A percentile compares a stretch with the other conserved stretches of the same genome.
Conservation (phyloP, 1,139 yeast genomes). For the Pichia sp. region DNA sequence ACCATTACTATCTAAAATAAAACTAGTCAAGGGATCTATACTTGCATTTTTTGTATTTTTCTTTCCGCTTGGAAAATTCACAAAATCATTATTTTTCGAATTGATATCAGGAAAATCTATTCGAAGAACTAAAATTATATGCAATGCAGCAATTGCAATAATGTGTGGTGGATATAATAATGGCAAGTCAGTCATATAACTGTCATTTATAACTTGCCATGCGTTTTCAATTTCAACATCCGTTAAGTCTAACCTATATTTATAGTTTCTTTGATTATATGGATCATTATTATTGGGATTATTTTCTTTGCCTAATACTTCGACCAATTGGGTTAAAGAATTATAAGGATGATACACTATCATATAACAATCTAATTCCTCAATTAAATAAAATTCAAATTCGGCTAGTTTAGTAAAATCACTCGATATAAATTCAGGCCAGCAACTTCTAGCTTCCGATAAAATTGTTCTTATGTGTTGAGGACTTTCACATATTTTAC, state of each 20-base stretch:
- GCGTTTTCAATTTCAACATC: constrained; percentile 76
- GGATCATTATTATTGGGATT: not conserved
- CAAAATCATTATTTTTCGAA: not conserved
- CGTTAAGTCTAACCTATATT: constrained; percentile 36
- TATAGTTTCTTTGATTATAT: not conserved
- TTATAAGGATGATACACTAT: constrained; percentile 87
- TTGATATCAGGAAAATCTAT: constrained; percentile 17
- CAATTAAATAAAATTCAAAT: constrained; percentile 88
- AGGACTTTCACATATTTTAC: constrained; percentile 93
- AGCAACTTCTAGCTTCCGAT: constrained; percentile 77
- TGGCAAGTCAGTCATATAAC: constrained; percentile 82
- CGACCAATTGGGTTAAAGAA: constrained; percentile 56
- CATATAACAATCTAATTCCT: constrained; percentile 76
- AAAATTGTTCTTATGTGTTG: constrained; percentile 82
- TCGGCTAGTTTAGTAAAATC: constrained; percentile 93
- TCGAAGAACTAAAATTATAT: constrained; percentile 60
- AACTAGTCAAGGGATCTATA: constrained; percentile 3
- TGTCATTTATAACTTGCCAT: constrained; percentile 88
- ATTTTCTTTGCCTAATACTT: constrained; percentile 33
- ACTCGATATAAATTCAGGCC: constrained; percentile 95
- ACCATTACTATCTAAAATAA: constrained; percentile 1
- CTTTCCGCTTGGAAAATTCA: not conserved
- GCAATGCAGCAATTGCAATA: constrained; percentile 78
- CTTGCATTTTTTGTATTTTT: not conserved
- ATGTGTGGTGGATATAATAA: constrained; percentile 84